Evolutionary conservation across 805 yeast genomes (phyloP).

Genomic region (Ascoidea rubescens): DNA sequence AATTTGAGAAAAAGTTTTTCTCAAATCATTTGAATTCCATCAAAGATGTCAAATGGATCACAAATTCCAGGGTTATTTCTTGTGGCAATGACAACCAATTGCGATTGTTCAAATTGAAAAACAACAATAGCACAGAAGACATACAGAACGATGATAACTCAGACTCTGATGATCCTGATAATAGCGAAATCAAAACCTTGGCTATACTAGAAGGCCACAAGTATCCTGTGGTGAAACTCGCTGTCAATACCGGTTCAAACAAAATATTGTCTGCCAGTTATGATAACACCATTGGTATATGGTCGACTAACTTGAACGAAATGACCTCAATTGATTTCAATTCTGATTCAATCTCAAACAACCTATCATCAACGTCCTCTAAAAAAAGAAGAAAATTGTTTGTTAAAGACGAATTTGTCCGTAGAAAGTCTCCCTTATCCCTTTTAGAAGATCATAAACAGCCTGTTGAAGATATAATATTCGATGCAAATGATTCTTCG

Average conservation of each 20-base stretch:
- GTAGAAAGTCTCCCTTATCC: conserved; percentile 73
- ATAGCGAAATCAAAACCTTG: conserved; percentile 58
- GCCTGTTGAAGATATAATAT: conserved; percentile 77
- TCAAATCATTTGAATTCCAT: conserved; percentile 85
- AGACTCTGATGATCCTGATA: conserved; percentile 31
- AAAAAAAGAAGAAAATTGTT: conserved; percentile 81
- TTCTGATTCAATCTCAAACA: conserved; percentile 27
- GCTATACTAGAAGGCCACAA: conserved; percentile 86
- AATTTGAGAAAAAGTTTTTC: conserved; percentile 55
- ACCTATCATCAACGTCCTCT: conserved; percentile 59
- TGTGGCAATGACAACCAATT: conserved; percentile 84
- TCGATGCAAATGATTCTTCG: conserved; percentile 57
- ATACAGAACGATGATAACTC: conserved; percentile 11
- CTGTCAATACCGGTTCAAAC: conserved; percentile 35
- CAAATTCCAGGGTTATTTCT: conserved; percentile 61
- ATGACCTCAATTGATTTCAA: conserved; percentile 47
- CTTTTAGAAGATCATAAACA: conserved; percentile 69
- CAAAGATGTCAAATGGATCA: conserved; percentile 68
- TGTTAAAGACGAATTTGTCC: conserved; percentile 55
- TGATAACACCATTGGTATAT: conserved; percentile 67
- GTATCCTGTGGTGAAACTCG: conserved; percentile 71
- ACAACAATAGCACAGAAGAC: conserved; percentile 13
- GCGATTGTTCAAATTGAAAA: conserved; percentile 71
- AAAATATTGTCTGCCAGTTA: conserved; percentile 75
- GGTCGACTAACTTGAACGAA: conserved; percentile 82